These are phyloP conservation scores for Calendula officinalis DNA, from an alignment of 129 eudicot genomes.

Conservation along the genomic window DNA sequence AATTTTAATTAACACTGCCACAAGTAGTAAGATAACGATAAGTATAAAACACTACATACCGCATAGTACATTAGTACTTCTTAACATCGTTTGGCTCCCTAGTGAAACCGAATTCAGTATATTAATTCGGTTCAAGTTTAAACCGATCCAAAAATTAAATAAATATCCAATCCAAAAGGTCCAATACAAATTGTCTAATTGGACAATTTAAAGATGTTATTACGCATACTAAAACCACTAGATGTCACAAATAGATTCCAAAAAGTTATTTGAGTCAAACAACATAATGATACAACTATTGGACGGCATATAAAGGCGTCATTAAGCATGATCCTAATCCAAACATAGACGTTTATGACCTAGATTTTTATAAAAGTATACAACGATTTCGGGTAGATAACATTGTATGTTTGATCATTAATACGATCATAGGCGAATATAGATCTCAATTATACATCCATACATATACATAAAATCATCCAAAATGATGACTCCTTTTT, in stretches of 20 bases:
- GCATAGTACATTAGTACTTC: no score
- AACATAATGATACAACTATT: background rate
- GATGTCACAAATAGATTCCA: background rate
- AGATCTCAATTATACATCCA: background rate
- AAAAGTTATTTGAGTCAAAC: no score
- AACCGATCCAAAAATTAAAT: no score
- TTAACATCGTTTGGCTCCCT: no score
- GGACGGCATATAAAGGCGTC: background rate
- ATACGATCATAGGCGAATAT: constrained; percentile 2
- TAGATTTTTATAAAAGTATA: no score
- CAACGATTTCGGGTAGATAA: no score
- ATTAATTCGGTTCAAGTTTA: no score
- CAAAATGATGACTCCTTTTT: constrained; percentile 6
- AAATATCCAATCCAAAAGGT: no score
- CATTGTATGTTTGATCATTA: background rate
- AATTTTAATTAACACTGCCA: background rate
- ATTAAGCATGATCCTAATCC: background rate
- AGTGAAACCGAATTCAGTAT: no score
- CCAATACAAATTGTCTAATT: no score
- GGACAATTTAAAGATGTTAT: background rate
- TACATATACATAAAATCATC: background rate
- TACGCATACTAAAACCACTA: background rate
- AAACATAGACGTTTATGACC: no score
- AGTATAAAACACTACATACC: background rate
- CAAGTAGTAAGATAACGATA: background rate